Evolutionary conservation across 257 asterid genomes (phyloP), one percentile per base, ranked within the genome.

Genomic region (Primulina tabacum): DNA sequence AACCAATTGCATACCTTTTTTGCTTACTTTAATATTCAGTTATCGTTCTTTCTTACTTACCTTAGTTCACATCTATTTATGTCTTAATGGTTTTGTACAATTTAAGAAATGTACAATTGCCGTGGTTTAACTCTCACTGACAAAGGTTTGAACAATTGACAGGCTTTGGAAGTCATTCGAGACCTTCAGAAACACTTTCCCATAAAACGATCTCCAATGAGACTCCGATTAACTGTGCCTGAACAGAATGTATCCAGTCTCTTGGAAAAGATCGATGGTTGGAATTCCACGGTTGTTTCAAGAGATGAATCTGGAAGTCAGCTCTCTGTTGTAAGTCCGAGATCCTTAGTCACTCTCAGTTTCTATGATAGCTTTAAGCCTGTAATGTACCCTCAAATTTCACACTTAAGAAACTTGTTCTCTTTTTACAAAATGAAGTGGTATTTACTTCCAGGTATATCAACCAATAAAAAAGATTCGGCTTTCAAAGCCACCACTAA

Each of bases 141-240:
- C 65, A 53, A 58, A 28, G 28, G 16, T 74, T 55, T 26, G 62
- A 69, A 67, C 68, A 35, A 35, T 58, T 71, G 50, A 29, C 88
- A 93, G 99, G 97, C 97, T 62, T 62, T 93, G 76, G 99, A 90
- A 67, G 99, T 90, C 69, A 93, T 93, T 11, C 92, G 90, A 16
- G 95, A 90, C 83, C 96, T 93, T 81, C 96, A 89, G 74, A 93
- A 90, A 82, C 95, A 86, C 60, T 93, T 71, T 65, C 99, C 99
- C 28, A 80, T 93, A 68, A 90, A 89, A 72, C 85, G 99, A 68
- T 85, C 96, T 63, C 96, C 99, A 8, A 93, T 90, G 97, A 89
- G 91, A 81, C 78, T 90, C 71, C 85, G 95, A 59, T 78, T 78
- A 37, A 60, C 87, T 71, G 85, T 87, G 53, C 87, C 92, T 16